Percentiles rank a stretch among this genome's conserved stretches.
Conservation (phyloP, 495 filamentous ascomycete species). For the Aspergillus indologenus region DNA sequence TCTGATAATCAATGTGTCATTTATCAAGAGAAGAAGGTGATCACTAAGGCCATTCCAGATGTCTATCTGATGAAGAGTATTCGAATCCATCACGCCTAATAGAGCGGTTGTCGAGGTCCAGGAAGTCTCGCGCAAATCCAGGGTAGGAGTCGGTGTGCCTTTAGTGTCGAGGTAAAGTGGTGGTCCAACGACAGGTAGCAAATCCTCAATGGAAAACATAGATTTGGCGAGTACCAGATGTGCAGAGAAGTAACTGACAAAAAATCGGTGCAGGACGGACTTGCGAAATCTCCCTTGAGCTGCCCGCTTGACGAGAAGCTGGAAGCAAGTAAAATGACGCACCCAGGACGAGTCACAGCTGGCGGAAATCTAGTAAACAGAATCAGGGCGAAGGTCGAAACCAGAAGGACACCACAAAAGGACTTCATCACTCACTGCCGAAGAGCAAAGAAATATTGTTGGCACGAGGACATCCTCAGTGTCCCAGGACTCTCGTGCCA, state of each 20-base stretch:
- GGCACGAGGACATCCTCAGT: conserved; percentile 4
- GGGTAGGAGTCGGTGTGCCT: not conserved
- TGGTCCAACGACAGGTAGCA: not conserved
- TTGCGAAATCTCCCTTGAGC: not conserved
- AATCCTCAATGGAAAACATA: not conserved
- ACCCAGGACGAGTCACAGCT: conserved; percentile 9
- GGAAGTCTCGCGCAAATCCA: not conserved
- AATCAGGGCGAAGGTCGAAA: not conserved
- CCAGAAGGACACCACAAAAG: not conserved
- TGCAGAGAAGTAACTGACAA: conserved; percentile 4
- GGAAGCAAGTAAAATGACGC: conserved; percentile 6
- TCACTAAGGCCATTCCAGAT: conserved; percentile 6
- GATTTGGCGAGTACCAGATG: conserved; percentile 6
- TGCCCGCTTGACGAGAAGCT: conserved; percentile 3
- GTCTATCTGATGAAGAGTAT: not conserved
- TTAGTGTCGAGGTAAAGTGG: not conserved
- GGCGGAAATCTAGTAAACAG: not conserved
- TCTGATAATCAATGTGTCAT: conserved; percentile 2
- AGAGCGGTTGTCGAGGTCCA: conserved; percentile 3
- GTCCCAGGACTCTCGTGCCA: not conserved
- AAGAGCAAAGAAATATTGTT: conserved; percentile 8
- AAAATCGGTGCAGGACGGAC: not conserved
- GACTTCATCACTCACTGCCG: conserved; percentile 1
- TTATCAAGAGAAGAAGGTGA: conserved; percentile 6
- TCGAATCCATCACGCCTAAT: not conserved